Percentiles rank a stretch among this genome's conserved stretches.
Evolutionary conservation across 208 protist genomes (phyloP).

Genomic region (Acanthamoeba culbertsoni): DNA sequence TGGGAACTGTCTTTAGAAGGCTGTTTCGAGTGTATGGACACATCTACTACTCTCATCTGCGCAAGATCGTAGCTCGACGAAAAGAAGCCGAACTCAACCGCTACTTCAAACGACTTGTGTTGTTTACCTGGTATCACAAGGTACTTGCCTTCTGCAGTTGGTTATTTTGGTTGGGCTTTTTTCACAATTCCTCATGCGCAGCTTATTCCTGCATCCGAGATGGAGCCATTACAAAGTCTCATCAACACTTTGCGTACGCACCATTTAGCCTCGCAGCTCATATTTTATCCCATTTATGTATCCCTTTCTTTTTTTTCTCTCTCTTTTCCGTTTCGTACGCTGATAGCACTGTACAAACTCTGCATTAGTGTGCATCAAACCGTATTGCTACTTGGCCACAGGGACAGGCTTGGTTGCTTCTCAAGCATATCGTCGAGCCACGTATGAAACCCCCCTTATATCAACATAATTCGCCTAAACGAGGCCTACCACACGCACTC

Average conservation of each 20-base stretch:
- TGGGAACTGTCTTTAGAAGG: neutral
- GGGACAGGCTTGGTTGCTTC: conserved; percentile 37
- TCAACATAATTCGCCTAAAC: neutral
- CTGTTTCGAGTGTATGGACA: conserved; percentile 41
- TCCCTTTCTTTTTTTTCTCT: too few species aligned
- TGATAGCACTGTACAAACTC: neutral
- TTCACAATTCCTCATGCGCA: neutral
- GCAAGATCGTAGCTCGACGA: neutral
- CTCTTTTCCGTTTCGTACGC: neutral
- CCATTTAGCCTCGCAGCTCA: neutral
- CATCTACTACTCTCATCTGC: conserved; percentile 50
- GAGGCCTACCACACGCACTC: neutral
- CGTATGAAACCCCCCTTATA: neutral
- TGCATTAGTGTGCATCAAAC: conserved; percentile 23
- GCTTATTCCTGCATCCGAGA: conserved; percentile 68
- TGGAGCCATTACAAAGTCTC: conserved; percentile 80
- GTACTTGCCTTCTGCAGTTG: neutral
- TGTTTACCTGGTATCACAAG: conserved; percentile 81
- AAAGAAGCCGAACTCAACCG: conserved; percentile 30
- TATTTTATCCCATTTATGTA: too few species aligned
- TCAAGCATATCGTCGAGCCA: conserved; percentile 22
- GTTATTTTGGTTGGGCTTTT: conserved; percentile 65
- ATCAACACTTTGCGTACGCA: conserved; percentile 27
- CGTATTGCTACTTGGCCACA: conserved; percentile 44
- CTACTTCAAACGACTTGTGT: conserved; percentile 70